Evolutionary conservation across 208 protist species (phyloP), one percentile per base, ranked within the genome.

Genomic region (Phytomonas serpens): DNA sequence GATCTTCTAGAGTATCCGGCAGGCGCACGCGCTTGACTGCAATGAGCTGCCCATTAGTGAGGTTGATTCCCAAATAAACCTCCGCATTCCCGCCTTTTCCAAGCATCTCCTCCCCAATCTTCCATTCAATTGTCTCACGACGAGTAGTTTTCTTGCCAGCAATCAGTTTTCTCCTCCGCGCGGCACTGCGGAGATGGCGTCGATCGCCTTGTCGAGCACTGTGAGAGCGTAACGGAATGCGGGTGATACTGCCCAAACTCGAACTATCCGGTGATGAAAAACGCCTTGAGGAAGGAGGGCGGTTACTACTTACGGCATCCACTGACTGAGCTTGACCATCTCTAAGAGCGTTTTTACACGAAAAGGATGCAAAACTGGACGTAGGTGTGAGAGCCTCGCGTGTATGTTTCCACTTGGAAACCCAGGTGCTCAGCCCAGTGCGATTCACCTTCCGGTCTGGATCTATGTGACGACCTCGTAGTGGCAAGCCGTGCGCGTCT

Each of bases 61-160:
- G 72, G 79, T 97, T 97, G 64, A 97, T 95, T 33, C 92, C 92
- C 33, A 97, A 83, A 77, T 83, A 95, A 57, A 97, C 92, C 75
- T 94, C 85, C 31, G 89, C 89, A 66, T 93, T 95, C 38, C 92
- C 92, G 72, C 92, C 92, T 72, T 94, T 93, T 36, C 92, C 92
- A 57, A 97, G 80, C 83, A 95, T 87, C 69, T 95, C 89, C 73
- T 93, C 88, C 23, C 92, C 88, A 68, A 95, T 93, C 79, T 94
- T 94, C 88, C 88, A 96, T 74, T 96, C 89, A 72, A 96, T 94
- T 31, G 87, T 93, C 71, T 92, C 84, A 16, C 86, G 87, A 65
- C 77, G 79, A 23, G 47, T 57, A 23, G 27, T 6, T 27, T 57
- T 57, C 27, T 57, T 27, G 16, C 47, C 27, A 16, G 6, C 65